Base-by-base conservation (phyloP, 495 filamentous ascomycete species). In the Amniculicola lignicola region DNA sequence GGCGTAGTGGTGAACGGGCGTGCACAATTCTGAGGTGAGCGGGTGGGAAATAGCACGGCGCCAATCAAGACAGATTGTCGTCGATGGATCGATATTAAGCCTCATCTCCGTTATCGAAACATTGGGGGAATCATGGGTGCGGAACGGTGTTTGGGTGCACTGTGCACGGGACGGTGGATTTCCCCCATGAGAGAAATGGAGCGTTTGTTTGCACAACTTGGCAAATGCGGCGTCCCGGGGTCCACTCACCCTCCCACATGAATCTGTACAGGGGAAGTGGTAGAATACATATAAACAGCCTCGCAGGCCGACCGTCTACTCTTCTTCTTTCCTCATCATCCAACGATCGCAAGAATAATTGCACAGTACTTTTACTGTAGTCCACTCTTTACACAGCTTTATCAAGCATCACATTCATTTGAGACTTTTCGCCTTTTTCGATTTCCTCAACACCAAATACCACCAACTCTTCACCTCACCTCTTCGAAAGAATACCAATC, bases 351-450 rank as follows among this genome's bases (percentile, higher is more conserved):
- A n/a, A 19, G 19, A 10, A 47, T 42, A 57, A 49, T 57, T n/a
- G 24, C 33, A 57, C 53, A 57, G 53, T 57, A 18, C 35, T n/a
- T 57, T 28, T 25, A 39, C 54, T 58, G 54, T 58, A 58, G 45
- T 41, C n/a, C 47, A 45, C 46, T 58, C 54, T 51, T 58, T 58
- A 38, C 10, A 39, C n/a, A 7, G 18, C n/a, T 29, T 35, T 27
- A n/a, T 25, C 22, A 36, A 44, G 18, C 23, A 49, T 22, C 47
- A 51, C 54, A 51, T 29, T 51, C 54, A 37, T 45, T 58, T 47
- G 10, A 7, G 12, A 7, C 39, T 44, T 22, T 44, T 43, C n/a
- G 6, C 46, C 18, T 23, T 44, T 57, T 10, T 18, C 6, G 31
- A 19, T 23, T 46, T 45, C n/a, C 24, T 45, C 40, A 36, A 19